Conservation (phyloP, 495 filamentous ascomycete genomes). For the Echria macrotheca region DNA sequence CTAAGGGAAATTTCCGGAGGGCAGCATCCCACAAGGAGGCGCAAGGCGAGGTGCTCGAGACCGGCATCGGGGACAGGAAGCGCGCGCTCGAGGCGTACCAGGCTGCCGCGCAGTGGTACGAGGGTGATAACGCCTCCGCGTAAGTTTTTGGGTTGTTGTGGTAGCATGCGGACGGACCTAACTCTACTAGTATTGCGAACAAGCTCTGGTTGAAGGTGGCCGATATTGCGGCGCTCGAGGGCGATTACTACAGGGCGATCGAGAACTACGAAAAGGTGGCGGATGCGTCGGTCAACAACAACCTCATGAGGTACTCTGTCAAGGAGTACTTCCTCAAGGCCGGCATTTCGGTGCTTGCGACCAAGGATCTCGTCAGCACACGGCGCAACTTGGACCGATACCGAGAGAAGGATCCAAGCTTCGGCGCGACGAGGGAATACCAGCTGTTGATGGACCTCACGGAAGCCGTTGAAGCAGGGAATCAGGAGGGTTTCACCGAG, state of each 20-base stretch:
- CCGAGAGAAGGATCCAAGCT: slow-evolving; percentile 72
- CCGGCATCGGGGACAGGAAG: slow-evolving; percentile 69
- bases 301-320: slow-evolving; percentile 82
- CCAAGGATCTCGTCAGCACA: slow-evolving; percentile 66
- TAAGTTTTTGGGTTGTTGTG: slow-evolving; percentile 39
- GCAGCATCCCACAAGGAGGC: slow-evolving; percentile 85
- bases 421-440: slow-evolving; percentile 68
- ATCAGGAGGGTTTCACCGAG: slow-evolving; percentile 76
- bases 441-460: slow-evolving; percentile 70
- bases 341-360: slow-evolving; percentile 74
- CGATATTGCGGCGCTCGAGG: slow-evolving; percentile 74
- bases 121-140: slow-evolving; percentile 79
- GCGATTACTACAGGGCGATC: slow-evolving; percentile 75
- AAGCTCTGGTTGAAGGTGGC: slow-evolving; percentile 85
- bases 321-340: slow-evolving; percentile 93
- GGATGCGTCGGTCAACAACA: slow-evolving; percentile 63
- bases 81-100: slow-evolving; percentile 74
- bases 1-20: slow-evolving; percentile 79
- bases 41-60: slow-evolving; percentile 75
- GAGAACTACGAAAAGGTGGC: slow-evolving; percentile 77
- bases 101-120: slow-evolving; percentile 79
- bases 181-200: slow-evolving; percentile 64
- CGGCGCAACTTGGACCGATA: slow-evolving; percentile 76
- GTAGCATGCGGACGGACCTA: slow-evolving; percentile 7
- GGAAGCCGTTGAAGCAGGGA: slow-evolving; percentile 62